Base-by-base conservation (phyloP, 331 rosid species). In the Acacia pycnantha region DNA sequence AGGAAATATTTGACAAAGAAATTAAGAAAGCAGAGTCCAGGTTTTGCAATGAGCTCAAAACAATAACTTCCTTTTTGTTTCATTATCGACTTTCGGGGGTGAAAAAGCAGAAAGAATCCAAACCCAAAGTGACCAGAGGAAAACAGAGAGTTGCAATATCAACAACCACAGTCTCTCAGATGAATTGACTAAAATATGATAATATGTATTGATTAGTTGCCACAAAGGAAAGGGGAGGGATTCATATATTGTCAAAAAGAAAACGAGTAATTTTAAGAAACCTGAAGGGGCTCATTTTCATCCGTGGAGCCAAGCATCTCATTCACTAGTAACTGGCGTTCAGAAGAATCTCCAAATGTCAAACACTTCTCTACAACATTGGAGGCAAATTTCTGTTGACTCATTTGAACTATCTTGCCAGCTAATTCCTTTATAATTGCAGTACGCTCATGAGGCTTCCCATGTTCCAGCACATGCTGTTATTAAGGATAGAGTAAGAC, bases 201-300 rank as follows among this genome's bases (percentile, higher is more conserved):
- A 7, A 58, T 21, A 5, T 59, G 78, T 48, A 16, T 75, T 76
- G 51, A 35, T 2, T 54, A 40, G 66, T 54, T 70, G 35, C 71
- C 81, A 54, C 77, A 54, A 68, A 68, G 69, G 9, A 69, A 14
- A 64, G n/a, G 6, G 37, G 19, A 70, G 77, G 48, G 13, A 7
- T 3, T 26, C 2, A 18, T 19, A 24, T 24, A 31, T 76, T 5
- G 71, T 44, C 68, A 70, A 51, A 82, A 18, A 29, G 64, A 12
- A 4, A 73, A 47, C 80, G 37, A 47, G 54, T 13, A 37, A n/a
- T 16, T 54, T 35, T 35, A 47, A 58, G 27, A 76, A 96, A 64
- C 99, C 99, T 96, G 99, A 88, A 96, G 98, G 62, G 99, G 99
- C 84, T 96, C 99, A 16, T 96, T 96, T 88, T 96, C 99, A 82